Conservation (phyloP, 2,329 filamentous ascomycete genomes). For the Ambrosiella beaveri region DNA sequence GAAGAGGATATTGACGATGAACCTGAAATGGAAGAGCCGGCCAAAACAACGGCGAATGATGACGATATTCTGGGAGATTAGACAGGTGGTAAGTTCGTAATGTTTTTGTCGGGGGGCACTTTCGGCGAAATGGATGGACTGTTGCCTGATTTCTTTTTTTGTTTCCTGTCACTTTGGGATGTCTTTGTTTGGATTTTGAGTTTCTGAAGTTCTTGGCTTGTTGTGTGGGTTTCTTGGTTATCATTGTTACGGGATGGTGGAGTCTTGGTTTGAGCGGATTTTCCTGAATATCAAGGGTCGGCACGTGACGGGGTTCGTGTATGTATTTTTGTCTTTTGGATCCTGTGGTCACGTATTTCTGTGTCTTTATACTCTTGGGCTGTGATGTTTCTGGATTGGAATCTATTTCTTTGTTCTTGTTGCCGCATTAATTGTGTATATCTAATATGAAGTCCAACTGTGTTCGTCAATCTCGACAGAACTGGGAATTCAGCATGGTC, state of each 20-base stretch:
- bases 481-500: slow-evolving; percentile 32
- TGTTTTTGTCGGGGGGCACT: neutral
- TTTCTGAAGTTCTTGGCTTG: neutral
- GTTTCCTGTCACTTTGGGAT: slow-evolving; percentile 2
- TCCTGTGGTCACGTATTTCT: neutral
- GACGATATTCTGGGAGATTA: slow-evolving; percentile 26
- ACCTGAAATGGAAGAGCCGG: slow-evolving; percentile 18
- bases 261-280: neutral
- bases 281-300: neutral
- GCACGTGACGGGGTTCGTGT: neutral
- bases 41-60: slow-evolving; percentile 11
- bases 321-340: neutral
- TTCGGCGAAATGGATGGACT: slow-evolving; percentile 1
- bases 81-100: neutral
- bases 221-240: neutral
- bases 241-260: neutral
- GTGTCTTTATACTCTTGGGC: neutral
- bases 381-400: neutral
- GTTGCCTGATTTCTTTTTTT: slow-evolving; percentile 12
- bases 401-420: neutral
- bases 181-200: neutral
- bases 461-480: too few species aligned
- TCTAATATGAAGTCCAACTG: too few species aligned
- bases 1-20: slow-evolving; percentile 30
- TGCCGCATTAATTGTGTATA: too few species aligned